These are phyloP conservation scores for Sesbania bispinosa DNA, from an alignment of 306 rosid species.

Conservation along the genomic window DNA sequence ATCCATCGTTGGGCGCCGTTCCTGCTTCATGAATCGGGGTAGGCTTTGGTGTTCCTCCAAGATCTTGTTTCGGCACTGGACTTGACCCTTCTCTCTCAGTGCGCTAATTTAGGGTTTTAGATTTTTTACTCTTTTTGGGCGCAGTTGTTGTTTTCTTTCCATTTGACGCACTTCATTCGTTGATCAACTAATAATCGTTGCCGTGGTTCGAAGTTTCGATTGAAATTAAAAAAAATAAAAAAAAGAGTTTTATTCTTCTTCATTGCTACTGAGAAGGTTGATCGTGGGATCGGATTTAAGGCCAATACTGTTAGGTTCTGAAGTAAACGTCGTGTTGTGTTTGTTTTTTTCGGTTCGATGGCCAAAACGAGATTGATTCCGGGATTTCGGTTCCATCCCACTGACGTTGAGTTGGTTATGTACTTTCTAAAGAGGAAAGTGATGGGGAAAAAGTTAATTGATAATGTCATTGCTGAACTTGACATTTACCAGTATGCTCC, in stretches of 20 bases:
- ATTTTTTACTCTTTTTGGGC: not conserved
- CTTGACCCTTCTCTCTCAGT: not conserved
- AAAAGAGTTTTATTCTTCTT: too few relatives aligned
- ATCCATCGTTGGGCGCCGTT: conserved; percentile 19
- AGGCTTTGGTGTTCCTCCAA: conserved; percentile 32
- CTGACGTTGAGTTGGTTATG: conserved; percentile 52
- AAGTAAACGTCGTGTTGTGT: not conserved
- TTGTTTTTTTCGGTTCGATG: conserved; percentile 17
- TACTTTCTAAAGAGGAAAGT: conserved; percentile 66
- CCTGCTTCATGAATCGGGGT: conserved; percentile 30
- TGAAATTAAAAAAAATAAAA: not conserved
- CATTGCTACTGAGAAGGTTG: too few relatives aligned
- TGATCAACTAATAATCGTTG: not conserved
- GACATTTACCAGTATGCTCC: conserved; percentile 63
- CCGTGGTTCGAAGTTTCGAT: not conserved
- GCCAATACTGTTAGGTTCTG: not conserved
- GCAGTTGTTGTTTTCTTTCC: not conserved
- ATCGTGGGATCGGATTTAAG: not conserved
- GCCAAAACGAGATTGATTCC: conserved; percentile 33
- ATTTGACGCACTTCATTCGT: not conserved
- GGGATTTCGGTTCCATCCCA: conserved; percentile 74
- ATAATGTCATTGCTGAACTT: conserved; percentile 49
- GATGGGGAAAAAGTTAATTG: conserved; percentile 25
- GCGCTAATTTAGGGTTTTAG: not conserved
- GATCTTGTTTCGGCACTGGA: conserved; percentile 38